These are phyloP conservation scores for Aschersonia sp. DNA, from an alignment of 2,329 filamentous ascomycete genomes.

Conservation along the genomic window DNA sequence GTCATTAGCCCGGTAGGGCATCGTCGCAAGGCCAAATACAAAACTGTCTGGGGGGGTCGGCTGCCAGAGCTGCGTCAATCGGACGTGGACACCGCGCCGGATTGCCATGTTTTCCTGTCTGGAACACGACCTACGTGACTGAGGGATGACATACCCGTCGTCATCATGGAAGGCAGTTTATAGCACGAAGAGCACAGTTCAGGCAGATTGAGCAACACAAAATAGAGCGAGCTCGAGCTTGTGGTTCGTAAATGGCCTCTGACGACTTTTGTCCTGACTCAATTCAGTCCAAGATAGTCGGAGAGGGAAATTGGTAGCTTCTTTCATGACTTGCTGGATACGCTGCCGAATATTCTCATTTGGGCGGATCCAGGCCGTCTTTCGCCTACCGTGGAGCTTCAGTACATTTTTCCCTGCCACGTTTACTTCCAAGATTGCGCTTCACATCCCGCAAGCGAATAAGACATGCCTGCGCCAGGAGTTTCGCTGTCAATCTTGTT, in stretches of 20 bases:
- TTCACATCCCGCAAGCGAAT: too few relatives aligned
- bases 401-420: background rate
- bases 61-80: too few relatives aligned
- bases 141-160: slow-evolving; percentile 22
- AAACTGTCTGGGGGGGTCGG: too few relatives aligned
- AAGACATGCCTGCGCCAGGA: too few relatives aligned
- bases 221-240: slow-evolving; percentile 29
- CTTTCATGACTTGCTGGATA: slow-evolving; percentile 23
- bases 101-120: slow-evolving; percentile 4
- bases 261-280: slow-evolving; percentile 30
- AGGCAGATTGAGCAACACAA: slow-evolving; percentile 31
- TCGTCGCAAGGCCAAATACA: too few relatives aligned
- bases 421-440: background rate
- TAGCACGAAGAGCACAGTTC: slow-evolving; percentile 26
- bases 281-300: slow-evolving; percentile 31
- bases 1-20: too few relatives aligned
- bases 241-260: slow-evolving; percentile 25
- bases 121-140: slow-evolving; percentile 22
- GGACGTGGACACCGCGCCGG: too few relatives aligned
- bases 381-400: background rate
- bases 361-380: slow-evolving; percentile 27
- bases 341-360: slow-evolving; percentile 28
- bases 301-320: slow-evolving; percentile 25
- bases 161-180: slow-evolving; percentile 36
- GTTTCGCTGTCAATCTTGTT: too few relatives aligned